Base-by-base conservation (phyloP, 495 filamentous ascomycete species). In the Lasiosphaeria hispida region DNA sequence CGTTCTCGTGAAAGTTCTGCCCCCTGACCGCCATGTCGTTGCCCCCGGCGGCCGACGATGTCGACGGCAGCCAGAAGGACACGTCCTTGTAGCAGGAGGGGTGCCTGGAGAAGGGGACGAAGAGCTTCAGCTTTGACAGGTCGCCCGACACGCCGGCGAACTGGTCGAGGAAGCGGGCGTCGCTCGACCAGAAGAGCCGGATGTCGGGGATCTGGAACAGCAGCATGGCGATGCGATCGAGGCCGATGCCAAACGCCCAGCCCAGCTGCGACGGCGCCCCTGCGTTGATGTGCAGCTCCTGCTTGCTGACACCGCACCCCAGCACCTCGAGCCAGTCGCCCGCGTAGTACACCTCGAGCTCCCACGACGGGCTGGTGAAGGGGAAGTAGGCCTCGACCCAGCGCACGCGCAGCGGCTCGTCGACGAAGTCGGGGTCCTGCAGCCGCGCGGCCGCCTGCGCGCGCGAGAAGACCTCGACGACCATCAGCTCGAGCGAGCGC, bases 371-470 rank as follows among this genome's bases (percentile, higher is more conserved):
- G 41, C 84, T 89, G 0, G 94, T 98, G 69, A 97, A 97, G 7
- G 94, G 94, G 76, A 98, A 91, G 72, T 96, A 97, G 3, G 94
- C 91, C 68, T 97, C 92, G 3, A 97, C 86, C 94, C 94, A 98
- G 50, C 94, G 85, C 44, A 96, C 83, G 65, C 83, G 86, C 42
- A 97, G 73, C 19, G 92, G 91, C 60, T 91, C 85, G 48, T 77
- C 71, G 8, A 69, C 70, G 50, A 72, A 75, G 13, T 75, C 66
- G 11, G 78, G 76, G 19, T 80, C 72, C 36, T 18, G 79, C 75
- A 33, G 75, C 73, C 35, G 72, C 1, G 83, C 85, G 13, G 90
- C 90, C 58, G 80, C 81, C 60, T 83, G 85, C 9, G 89, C 93
- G 44, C 87, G 82, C 7, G 83, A 84, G 72, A 98, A 97, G 38